Evolutionary conservation across 140 eudicot genomes (phyloP), one percentile per base, ranked within the genome.

Genomic region (Stevia rebaudiana): DNA sequence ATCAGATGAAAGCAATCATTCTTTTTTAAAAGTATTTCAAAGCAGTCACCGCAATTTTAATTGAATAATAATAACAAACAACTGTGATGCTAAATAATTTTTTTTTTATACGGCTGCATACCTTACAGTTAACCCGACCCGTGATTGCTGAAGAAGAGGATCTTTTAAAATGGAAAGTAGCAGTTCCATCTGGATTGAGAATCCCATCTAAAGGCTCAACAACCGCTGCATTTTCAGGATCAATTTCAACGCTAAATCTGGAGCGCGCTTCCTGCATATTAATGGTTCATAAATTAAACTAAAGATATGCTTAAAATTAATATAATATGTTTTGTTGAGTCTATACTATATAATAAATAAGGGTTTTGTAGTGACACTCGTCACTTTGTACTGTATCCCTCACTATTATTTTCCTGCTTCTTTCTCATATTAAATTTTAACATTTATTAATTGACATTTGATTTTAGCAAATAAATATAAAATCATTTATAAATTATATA

Each of bases 81-180:
- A 33, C n/a, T 33, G n/a, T 36, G 10, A 59, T 5, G 31, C 49
- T 25, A 52, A 44, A 50, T 3, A 73, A 9, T 1, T 64, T 36
- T 36, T 12, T 37, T 47, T 53, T 11, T 41, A 52, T 12, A 54
- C 35, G 28, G 44, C 18, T 50, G 22, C 69, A 63, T 81, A 84
- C 98, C 98, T 92, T 92, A 87, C 98, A 92, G 70, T 61, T 81
- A 67, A 92, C 73, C 82, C 83, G 79, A 53, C 89, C 78, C 70
- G 63, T 48, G n/a, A 81, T 81, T 43, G 96, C 49, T 73, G 95
- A 81, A 70, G 92, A 82, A 55, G 95, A 79, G 31, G 80, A 78
- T 83, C 96, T 79, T 69, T 69, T 83, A 48, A 83, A 83, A 71
- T 68, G 89, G 31, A 92, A 49, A 53, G 65, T 9, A 0, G 95